These are phyloP conservation scores for Malus hybrid DNA, from an alignment of 331 rosid genomes.

Conservation along the genomic window DNA sequence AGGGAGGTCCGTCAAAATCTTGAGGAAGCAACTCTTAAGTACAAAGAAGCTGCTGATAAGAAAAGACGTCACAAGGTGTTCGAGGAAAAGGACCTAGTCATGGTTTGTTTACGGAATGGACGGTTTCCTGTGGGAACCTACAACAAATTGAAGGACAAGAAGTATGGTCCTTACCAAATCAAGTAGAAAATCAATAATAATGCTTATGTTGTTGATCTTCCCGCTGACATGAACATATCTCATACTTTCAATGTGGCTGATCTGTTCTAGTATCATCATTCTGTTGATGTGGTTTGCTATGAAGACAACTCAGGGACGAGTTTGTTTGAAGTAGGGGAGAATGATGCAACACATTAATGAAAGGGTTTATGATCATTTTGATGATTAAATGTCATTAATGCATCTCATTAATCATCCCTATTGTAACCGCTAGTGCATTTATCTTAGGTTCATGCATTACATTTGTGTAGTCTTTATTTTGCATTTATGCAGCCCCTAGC, in stretches of 20 bases:
- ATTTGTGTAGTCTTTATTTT: too few relatives aligned
- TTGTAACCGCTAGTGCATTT: too few relatives aligned
- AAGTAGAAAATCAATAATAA: background rate
- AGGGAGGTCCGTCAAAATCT: background rate
- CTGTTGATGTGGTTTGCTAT: background rate
- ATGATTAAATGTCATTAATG: too few relatives aligned
- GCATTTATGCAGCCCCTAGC: too few relatives aligned
- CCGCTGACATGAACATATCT: background rate
- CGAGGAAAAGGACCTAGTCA: background rate
- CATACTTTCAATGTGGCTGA: background rate
- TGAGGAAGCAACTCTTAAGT: background rate
- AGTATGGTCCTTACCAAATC: background rate
- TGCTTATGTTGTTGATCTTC: background rate
- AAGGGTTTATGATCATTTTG: too few relatives aligned
- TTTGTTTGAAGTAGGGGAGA: background rate
- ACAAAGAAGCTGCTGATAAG: background rate
- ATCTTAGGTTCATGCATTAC: too few relatives aligned
- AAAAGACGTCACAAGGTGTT: background rate
- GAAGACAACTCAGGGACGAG: background rate
- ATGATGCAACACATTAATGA: background rate
- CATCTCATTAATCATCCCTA: too few relatives aligned
- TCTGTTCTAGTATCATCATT: background rate
- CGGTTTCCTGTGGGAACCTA: background rate
- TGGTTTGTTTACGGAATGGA: background rate
- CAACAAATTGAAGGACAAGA: background rate